Percentiles rank a stretch among this genome's conserved stretches.
Evolutionary conservation across 2,329 filamentous ascomycete genomes (phyloP).

Genomic region (Aspergillus novofumigatus): DNA sequence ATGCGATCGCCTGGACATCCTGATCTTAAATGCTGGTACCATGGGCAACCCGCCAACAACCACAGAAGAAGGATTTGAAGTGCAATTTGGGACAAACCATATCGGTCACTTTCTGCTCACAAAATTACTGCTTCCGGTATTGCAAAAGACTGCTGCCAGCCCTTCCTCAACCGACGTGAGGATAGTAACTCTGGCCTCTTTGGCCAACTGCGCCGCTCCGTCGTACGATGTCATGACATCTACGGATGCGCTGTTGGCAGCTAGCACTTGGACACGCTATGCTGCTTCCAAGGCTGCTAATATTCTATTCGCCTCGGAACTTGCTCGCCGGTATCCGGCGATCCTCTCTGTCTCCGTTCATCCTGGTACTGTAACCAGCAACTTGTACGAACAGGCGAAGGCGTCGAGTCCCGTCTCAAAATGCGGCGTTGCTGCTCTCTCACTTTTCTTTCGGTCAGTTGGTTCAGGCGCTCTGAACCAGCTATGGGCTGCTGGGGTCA

Average conservation of each 20-base stretch:
- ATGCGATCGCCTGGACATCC: slow-evolving; percentile 41
- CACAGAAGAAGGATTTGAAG: slow-evolving; percentile 41
- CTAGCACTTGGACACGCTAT: slow-evolving; percentile 46
- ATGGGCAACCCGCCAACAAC: slow-evolving; percentile 39
- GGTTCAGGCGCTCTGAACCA: slow-evolving; percentile 38
- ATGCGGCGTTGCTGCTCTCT: slow-evolving; percentile 16
- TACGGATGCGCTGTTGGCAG: slow-evolving; percentile 28
- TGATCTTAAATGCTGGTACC: slow-evolving; percentile 47
- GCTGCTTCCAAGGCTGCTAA: slow-evolving; percentile 51
- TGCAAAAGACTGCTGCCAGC: slow-evolving; percentile 32
- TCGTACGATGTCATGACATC: slow-evolving; percentile 36
- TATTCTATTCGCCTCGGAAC: slow-evolving; percentile 44
- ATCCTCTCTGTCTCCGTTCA: slow-evolving; percentile 47
- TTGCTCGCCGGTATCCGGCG: slow-evolving; percentile 43
- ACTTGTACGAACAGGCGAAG: slow-evolving; percentile 34
- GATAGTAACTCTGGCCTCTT: slow-evolving; percentile 37
- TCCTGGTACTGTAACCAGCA: slow-evolving; percentile 45
- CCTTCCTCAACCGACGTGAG: slow-evolving; percentile 27
- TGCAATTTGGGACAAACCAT: slow-evolving; percentile 47
- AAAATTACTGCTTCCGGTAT: slow-evolving; percentile 40
- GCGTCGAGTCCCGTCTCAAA: slow-evolving; percentile 21
- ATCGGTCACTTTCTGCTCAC: slow-evolving; percentile 45
- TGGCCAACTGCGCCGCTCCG: slow-evolving; percentile 33
- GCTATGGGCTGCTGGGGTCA: slow-evolving; percentile 38
- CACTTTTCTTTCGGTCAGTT: slow-evolving; percentile 28